These are phyloP conservation scores for Metschnikowia santaceciliae DNA, from an alignment of 805 yeast species.

Conservation along the genomic window DNA sequence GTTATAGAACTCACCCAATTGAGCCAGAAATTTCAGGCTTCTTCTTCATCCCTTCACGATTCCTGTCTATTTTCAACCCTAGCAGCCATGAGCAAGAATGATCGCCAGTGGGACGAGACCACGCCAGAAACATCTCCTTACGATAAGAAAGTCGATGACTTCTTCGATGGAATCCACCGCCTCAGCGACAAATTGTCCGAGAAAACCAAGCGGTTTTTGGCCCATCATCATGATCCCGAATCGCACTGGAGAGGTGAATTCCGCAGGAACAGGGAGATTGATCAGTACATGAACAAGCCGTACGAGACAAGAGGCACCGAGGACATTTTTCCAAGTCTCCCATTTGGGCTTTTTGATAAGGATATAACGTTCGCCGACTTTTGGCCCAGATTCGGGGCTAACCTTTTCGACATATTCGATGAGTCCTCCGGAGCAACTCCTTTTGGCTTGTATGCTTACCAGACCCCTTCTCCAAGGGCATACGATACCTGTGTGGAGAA, in stretches of 20 bases:
- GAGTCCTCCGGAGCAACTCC: constrained; percentile 28
- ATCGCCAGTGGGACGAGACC: not conserved
- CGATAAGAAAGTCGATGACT: constrained; percentile 23
- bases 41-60: not conserved
- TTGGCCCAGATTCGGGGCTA: constrained; percentile 1
- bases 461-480: constrained; percentile 54
- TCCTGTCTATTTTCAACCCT: not conserved
- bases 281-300: constrained; percentile 19
- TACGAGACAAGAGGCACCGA: constrained; percentile 18
- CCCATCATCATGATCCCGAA: constrained; percentile 4
- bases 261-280: constrained; percentile 6
- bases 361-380: not conserved
- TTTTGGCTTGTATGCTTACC: constrained; percentile 49
- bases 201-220: constrained; percentile 19
- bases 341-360: constrained; percentile 2
- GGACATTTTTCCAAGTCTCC: not conserved
- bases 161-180: constrained; percentile 23
- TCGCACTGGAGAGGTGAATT: constrained; percentile 1
- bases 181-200: constrained; percentile 24
- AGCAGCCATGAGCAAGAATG: not conserved
- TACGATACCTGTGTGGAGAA: constrained; percentile 60
- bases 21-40: not conserved
- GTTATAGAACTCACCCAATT: not conserved
- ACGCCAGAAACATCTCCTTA: constrained; percentile 12
- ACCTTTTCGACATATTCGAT: constrained; percentile 13